Evolutionary conservation across 2,329 filamentous ascomycete species (phyloP).

Genomic region (Penicillium sclerotigenum): DNA sequence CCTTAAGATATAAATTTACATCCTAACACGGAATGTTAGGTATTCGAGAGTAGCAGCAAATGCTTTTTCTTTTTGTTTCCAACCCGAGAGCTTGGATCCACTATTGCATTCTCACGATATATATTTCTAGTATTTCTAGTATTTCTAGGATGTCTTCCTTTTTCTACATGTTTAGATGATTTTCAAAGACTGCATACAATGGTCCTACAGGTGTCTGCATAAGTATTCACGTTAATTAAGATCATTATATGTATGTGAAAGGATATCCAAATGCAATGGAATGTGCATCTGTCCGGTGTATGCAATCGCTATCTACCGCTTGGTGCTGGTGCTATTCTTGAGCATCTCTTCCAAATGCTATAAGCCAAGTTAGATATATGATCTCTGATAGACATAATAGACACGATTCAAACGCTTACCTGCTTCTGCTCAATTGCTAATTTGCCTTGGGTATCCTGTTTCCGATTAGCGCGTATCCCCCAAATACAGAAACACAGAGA

Average conservation of each 20-base stretch:
- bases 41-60: not conserved
- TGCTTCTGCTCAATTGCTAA: constrained; percentile 65
- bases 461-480: constrained; percentile 8
- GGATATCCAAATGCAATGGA: constrained; percentile 2
- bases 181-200: not conserved
- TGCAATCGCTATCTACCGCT: constrained; percentile 24
- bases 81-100: not conserved
- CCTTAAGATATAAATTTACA: no score
- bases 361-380: not conserved
- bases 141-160: not conserved
- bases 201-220: not conserved
- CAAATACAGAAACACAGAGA: not conserved
- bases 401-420: constrained; percentile 25
- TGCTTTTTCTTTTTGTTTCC: not conserved
- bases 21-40: not conserved
- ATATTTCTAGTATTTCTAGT: no score
- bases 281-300: constrained; percentile 12
- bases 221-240: not conserved
- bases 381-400: not conserved
- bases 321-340: constrained; percentile 33
- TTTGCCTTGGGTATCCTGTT: constrained; percentile 47
- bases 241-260: constrained; percentile 9
- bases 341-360: constrained; percentile 44
- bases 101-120: no score
- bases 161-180: not conserved